phyloP scores from a whole-genome alignment of 1,284 basidiomycete species.

The Fomitopsis schrenkii region DNA sequence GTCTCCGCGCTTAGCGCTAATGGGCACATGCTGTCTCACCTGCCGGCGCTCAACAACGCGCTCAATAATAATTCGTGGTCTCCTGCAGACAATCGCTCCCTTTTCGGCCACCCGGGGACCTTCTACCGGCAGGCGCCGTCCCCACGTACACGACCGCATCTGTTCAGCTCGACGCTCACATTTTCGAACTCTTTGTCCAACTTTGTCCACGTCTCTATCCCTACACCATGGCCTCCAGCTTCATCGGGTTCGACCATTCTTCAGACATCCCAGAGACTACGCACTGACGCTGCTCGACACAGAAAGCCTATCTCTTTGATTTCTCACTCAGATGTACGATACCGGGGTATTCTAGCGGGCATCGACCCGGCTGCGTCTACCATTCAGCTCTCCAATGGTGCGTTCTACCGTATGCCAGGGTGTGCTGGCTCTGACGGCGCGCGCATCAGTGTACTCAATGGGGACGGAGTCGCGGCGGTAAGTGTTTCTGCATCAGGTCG shows the following conservation, averaged over 20 bases:
- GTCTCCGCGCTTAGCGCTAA: background rate
- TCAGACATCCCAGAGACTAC: background rate
- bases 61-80: background rate
- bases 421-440: background rate
- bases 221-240: conserved; percentile 61
- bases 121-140: background rate
- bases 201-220: background rate
- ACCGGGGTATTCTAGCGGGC: conserved; percentile 81
- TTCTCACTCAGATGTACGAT: conserved; percentile 88
- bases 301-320: conserved; percentile 88
- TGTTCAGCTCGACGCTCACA: background rate
- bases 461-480: conserved; percentile 82
- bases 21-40: background rate
- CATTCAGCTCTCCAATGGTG: conserved; percentile 84
- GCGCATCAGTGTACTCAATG: conserved; percentile 73
- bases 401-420: background rate
- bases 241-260: conserved; percentile 53
- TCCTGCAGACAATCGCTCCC: background rate
- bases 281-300: conserved; percentile 17
- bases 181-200: conserved; percentile 4
- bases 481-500: conserved; percentile 29
- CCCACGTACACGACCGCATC: background rate
- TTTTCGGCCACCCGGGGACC: background rate
- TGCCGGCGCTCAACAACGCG: background rate
- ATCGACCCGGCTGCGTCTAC: conserved; percentile 83